Conservation (phyloP, 768 basidiomycete genomes). For the Grammothele lineata region DNA sequence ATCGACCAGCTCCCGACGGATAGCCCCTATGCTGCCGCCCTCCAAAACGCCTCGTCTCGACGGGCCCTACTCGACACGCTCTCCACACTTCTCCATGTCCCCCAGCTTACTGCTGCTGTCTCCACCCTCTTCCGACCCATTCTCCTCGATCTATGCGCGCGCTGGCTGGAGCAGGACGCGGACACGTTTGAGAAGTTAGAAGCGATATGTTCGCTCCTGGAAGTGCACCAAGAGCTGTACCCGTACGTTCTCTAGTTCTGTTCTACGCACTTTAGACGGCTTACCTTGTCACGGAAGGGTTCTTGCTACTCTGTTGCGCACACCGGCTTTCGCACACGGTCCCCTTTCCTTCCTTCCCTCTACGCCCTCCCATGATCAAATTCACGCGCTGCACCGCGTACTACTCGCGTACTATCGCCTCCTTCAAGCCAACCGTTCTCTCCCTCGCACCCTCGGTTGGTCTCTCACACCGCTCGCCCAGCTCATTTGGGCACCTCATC, state of each 20-base stretch:
- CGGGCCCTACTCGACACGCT: conserved; percentile 46
- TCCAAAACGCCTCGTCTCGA: conserved; percentile 38
- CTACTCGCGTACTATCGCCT: conserved; percentile 83
- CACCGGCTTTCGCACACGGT: conserved; percentile 42
- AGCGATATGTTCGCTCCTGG: conserved; percentile 60
- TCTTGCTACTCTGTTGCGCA: conserved; percentile 46
- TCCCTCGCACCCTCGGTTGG: conserved; percentile 66
- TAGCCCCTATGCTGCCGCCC: conserved; percentile 34
- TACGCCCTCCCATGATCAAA: conserved; percentile 24
- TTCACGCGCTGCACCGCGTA: conserved; percentile 54
- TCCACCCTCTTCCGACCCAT: conserved; percentile 72
- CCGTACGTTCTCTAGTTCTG: conserved; percentile 44
- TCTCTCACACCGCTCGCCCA: conserved; percentile 37
- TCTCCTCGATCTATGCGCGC: conserved; percentile 70
- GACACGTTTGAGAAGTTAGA: conserved; percentile 48
- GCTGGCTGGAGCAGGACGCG: conserved; percentile 66
- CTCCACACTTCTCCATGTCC: conserved; percentile 55
- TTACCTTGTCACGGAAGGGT: no score
- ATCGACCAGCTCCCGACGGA: conserved; percentile 39
- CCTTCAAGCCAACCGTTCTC: conserved; percentile 64
- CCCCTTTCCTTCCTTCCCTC: conserved; percentile 44
- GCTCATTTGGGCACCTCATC: conserved; percentile 46
- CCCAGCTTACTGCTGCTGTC: conserved; percentile 60
- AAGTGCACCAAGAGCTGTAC: conserved; percentile 67
- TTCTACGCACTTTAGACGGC: conserved; percentile 3